Evolutionary conservation across 2,329 filamentous ascomycete species (phyloP).

Genomic region (Polychaeton citri): DNA sequence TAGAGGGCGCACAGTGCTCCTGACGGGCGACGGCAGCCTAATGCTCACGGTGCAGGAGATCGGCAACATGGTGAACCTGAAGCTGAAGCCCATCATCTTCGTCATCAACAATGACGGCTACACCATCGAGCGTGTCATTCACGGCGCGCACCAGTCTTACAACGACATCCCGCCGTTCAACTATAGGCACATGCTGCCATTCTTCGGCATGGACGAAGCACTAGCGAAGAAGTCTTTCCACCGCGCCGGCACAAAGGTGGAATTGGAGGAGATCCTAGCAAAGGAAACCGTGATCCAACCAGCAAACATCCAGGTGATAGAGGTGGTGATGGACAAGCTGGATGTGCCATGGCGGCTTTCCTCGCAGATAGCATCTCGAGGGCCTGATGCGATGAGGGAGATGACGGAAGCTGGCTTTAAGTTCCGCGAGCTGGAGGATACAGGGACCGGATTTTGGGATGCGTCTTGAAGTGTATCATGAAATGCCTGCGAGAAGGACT

Average conservation of each 20-base stretch:
- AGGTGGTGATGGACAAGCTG: conserved; percentile 27
- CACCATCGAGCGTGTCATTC: conserved; percentile 34
- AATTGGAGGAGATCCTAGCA: conserved; percentile 23
- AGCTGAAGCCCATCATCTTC: conserved; percentile 25
- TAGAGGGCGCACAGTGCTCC: conserved; percentile 47
- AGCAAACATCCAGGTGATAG: conserved; percentile 24
- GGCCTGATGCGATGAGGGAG: conserved; percentile 20
- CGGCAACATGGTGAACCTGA: conserved; percentile 43
- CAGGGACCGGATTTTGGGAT: not conserved
- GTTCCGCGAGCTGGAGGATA: conserved; percentile 9
- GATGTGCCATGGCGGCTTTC: conserved; percentile 26
- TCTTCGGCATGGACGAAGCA: conserved; percentile 23
- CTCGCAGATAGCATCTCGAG: conserved; percentile 22
- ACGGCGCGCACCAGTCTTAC: conserved; percentile 37
- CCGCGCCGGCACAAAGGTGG: conserved; percentile 22
- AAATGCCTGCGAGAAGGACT: too few relatives aligned
- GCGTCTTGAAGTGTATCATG: too few relatives aligned
- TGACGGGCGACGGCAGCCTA: conserved; percentile 50
- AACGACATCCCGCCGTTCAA: conserved; percentile 36
- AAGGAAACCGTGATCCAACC: conserved; percentile 19
- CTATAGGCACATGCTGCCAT: conserved; percentile 27
- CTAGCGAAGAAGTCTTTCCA: conserved; percentile 21
- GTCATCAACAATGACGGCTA: conserved; percentile 36
- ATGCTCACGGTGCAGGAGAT: conserved; percentile 56
- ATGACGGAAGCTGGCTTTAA: conserved; percentile 27